A percentile compares a stretch with the other conserved stretches of the same genome.
Evolutionary conservation across 768 basidiomycete species (phyloP).

Genomic region (Trametes gibbosa): DNA sequence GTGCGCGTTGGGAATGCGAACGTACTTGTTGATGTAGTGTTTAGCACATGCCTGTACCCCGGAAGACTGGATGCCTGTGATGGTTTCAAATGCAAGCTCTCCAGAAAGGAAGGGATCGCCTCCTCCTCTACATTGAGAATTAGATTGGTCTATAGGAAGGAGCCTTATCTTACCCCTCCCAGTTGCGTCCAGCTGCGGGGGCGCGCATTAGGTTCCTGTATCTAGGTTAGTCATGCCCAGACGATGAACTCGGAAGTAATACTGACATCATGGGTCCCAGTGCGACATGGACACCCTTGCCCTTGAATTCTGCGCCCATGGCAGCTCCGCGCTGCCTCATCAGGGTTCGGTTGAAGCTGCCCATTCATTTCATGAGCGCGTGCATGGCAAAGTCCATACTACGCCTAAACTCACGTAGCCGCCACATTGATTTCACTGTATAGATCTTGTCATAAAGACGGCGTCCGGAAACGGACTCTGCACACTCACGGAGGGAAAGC

Average conservation of each 20-base stretch:
- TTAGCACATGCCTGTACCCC: conserved; percentile 88
- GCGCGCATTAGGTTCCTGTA: conserved; percentile 22
- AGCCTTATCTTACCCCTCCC: conserved; percentile 87
- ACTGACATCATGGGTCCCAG: conserved; percentile 81
- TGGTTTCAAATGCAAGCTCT: conserved; percentile 72
- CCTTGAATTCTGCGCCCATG: conserved; percentile 79
- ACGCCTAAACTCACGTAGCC: conserved; percentile 54
- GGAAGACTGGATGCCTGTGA: conserved; percentile 71
- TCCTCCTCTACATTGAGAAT: conserved; percentile 66
- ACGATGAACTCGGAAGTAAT: conserved; percentile 22
- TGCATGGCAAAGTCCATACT: background rate
- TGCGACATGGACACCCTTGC: conserved; percentile 81
- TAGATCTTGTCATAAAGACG: background rate
- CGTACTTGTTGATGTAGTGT: conserved; percentile 52
- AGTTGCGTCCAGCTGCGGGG: conserved; percentile 74
- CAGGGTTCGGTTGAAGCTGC: conserved; percentile 71
- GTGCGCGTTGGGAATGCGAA: too few species aligned
- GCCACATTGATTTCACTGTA: conserved; percentile 51
- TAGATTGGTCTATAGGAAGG: conserved; percentile 70
- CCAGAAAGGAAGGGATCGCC: conserved; percentile 85
- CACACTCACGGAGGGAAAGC: conserved; percentile 39
- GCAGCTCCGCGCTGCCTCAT: conserved; percentile 73
- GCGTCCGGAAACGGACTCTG: background rate
- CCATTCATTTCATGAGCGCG: background rate
- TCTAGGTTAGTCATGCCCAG: background rate